phyloP scores from a whole-genome alignment of 2,329 filamentous ascomycete genomes.

The Colletotrichum sublineola region DNA sequence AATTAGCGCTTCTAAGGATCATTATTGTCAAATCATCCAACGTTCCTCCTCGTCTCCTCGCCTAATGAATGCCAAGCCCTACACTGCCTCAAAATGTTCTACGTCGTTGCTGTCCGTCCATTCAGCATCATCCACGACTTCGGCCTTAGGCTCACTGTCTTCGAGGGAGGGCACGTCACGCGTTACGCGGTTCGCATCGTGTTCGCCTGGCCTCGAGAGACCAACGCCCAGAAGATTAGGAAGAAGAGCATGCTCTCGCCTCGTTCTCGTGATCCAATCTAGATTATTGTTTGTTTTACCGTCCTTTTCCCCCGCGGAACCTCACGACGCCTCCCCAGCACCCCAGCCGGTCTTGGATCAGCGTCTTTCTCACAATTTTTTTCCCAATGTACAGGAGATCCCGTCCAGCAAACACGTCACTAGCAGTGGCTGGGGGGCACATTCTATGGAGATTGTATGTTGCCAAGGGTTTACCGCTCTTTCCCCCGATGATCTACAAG shows the following conservation, averaged over 20 bases:
- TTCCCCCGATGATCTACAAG: slow-evolving; percentile 13
- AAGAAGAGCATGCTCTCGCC: background rate
- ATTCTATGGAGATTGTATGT: background rate
- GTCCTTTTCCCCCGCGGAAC: background rate
- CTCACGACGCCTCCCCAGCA: background rate
- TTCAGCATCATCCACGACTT: background rate
- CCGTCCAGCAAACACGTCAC: background rate
- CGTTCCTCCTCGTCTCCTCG: background rate
- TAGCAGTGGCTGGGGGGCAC: background rate
- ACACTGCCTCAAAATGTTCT: background rate
- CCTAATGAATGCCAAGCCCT: slow-evolving; percentile 4
- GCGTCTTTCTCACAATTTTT: background rate
- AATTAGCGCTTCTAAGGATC: slow-evolving; percentile 25
- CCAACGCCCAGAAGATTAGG: background rate
- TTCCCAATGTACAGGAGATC: background rate
- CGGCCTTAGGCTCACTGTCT: background rate
- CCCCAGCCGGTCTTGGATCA: background rate
- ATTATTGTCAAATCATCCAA: background rate
- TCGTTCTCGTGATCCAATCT: background rate
- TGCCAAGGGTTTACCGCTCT: slow-evolving; percentile 12
- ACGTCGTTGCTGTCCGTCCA: background rate
- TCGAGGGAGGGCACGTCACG: background rate
- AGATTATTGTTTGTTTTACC: background rate
- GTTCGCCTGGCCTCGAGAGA: no score
- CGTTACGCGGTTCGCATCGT: background rate